Evolutionary conservation across 352 stramenopile genomes (phyloP).

Genomic region (Pythium myriotylum): DNA sequence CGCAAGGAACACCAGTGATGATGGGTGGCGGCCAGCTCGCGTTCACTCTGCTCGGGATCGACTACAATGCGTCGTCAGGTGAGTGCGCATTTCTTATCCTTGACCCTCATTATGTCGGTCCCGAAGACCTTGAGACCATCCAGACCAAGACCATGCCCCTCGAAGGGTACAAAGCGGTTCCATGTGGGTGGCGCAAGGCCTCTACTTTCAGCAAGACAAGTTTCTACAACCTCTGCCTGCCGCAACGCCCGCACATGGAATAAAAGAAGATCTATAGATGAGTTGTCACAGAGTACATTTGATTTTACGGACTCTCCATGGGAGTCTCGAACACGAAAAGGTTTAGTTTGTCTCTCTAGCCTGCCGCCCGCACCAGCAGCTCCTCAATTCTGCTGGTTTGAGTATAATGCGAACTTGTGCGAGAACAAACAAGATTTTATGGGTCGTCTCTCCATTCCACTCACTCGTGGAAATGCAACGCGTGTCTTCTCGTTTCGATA

Average conservation of each 20-base stretch:
- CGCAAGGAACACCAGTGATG: constrained; percentile 85
- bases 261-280: neutral
- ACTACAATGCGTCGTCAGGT: constrained; percentile 59
- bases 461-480: constrained; percentile 18
- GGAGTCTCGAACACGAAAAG: too few species aligned
- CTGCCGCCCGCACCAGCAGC: constrained; percentile 4
- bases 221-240: constrained; percentile 83
- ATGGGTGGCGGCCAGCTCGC: constrained; percentile 82
- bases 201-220: constrained; percentile 56
- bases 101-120: constrained; percentile 80
- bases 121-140: constrained; percentile 68
- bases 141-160: constrained; percentile 59
- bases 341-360: constrained; percentile 7
- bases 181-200: constrained; percentile 68
- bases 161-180: constrained; percentile 77
- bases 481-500: constrained; percentile 22
- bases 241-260: constrained; percentile 45
- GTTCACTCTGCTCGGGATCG: constrained; percentile 81
- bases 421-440: neutral
- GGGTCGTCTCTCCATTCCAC: constrained; percentile 8
- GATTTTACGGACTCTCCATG: too few species aligned
- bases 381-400: constrained; percentile 11
- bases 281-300: constrained; percentile 12
- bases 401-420: neutral
- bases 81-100: constrained; percentile 81